Evolutionary conservation across 2,329 filamentous ascomycete species (phyloP).

Genomic region (Zymoseptoria ardabiliae): DNA sequence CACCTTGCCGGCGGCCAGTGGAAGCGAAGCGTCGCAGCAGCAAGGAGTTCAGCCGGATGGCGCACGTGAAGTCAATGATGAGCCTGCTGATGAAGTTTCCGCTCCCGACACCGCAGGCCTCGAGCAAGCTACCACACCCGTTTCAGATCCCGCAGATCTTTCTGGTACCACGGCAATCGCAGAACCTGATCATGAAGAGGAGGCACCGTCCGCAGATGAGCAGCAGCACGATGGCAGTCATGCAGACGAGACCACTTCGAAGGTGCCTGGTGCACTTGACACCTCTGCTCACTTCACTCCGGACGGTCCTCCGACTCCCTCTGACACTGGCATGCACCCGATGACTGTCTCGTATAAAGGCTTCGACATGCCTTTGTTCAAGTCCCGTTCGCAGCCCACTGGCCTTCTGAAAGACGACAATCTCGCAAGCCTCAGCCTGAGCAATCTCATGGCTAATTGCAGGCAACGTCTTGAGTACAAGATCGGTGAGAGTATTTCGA

Average conservation of each 20-base stretch:
- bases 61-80: background rate
- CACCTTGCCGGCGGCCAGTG: background rate
- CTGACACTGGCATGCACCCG: conserved; percentile 36
- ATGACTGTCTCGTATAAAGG: conserved; percentile 51
- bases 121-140: background rate
- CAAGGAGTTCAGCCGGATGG: conserved; percentile 1
- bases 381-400: conserved; percentile 46
- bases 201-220: background rate
- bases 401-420: conserved; percentile 51
- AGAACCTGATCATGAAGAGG: background rate
- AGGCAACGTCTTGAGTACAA: conserved; percentile 44
- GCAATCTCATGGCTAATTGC: conserved; percentile 44
- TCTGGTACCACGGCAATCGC: background rate
- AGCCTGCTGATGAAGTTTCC: background rate
- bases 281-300: conserved; percentile 3
- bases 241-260: conserved; percentile 4
- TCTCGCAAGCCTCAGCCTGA: conserved; percentile 46
- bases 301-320: conserved; percentile 28
- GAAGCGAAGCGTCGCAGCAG: background rate
- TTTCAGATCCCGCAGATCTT: background rate
- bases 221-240: background rate
- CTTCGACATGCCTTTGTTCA: conserved; percentile 52
- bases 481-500: conserved; percentile 45
- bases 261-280: conserved; percentile 10
- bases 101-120: background rate